Evolutionary conservation across 768 basidiomycete genomes (phyloP).

Genomic region (Kwoniella dendrophila): DNA sequence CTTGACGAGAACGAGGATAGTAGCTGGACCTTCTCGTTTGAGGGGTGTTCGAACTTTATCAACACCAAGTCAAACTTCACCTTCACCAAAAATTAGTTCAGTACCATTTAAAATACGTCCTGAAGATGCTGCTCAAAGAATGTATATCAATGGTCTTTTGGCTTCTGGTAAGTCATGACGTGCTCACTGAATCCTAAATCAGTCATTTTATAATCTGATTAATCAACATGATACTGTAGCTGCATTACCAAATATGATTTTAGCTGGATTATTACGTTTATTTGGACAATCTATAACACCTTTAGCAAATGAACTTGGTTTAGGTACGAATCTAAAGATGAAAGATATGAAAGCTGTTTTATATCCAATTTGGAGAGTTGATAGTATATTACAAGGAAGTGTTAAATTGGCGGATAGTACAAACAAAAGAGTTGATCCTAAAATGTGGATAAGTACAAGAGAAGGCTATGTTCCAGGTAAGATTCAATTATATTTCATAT

Average conservation of each 20-base stretch:
- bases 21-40: background rate
- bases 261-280: slow-evolving; percentile 34
- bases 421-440: slow-evolving; percentile 13
- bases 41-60: slow-evolving; percentile 7
- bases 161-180: slow-evolving; percentile 35
- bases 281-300: slow-evolving; percentile 33
- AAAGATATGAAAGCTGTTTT: slow-evolving; percentile 48
- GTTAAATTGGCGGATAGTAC: slow-evolving; percentile 24
- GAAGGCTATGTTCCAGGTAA: slow-evolving; percentile 50
- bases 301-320: slow-evolving; percentile 43
- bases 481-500: slow-evolving; percentile 3
- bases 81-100: slow-evolving; percentile 41
- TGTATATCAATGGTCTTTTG: slow-evolving; percentile 37
- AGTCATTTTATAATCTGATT: too few species aligned
- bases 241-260: slow-evolving; percentile 35
- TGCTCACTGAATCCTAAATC: background rate
- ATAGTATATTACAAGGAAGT: slow-evolving; percentile 32
- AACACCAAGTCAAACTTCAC: slow-evolving; percentile 21
- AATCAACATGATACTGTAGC: too few species aligned
- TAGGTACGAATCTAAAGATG: slow-evolving; percentile 39
- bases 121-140: slow-evolving; percentile 27
- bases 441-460: slow-evolving; percentile 38
- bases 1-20: background rate
- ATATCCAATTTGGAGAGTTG: slow-evolving; percentile 51
- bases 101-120: slow-evolving; percentile 44